Evolutionary conservation across 2,329 filamentous ascomycete species (phyloP).

Genomic region (Epichloe hybrida): DNA sequence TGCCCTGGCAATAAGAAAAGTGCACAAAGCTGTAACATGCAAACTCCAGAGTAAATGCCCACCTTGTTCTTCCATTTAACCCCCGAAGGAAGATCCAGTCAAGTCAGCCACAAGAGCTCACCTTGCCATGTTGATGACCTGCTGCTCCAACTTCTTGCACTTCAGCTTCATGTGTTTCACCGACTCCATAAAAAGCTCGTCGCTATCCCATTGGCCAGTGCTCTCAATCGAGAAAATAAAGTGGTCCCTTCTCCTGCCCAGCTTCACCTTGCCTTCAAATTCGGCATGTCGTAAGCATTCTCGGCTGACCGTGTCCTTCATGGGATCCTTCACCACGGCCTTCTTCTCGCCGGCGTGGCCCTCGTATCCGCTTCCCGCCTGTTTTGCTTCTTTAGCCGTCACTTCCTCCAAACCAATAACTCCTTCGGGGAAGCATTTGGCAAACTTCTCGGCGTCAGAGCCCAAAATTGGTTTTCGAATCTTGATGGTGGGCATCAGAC

Average conservation of each 20-base stretch:
- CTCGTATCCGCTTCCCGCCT: constrained; percentile 51
- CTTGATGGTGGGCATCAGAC: constrained; percentile 74
- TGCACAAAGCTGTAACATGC: constrained; percentile 4
- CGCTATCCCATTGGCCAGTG: constrained; percentile 87
- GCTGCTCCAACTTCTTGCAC: constrained; percentile 58
- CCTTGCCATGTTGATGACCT: constrained; percentile 51
- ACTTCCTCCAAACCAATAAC: constrained; percentile 73
- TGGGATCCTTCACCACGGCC: constrained; percentile 75
- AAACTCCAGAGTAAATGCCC: constrained; percentile 2
- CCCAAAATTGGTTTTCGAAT: constrained; percentile 78
- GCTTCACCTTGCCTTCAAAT: constrained; percentile 89
- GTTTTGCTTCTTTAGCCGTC: constrained; percentile 49
- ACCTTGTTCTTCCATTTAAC: not conserved
- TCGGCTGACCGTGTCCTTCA: constrained; percentile 89
- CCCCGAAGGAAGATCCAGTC: not conserved
- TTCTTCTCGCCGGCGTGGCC: constrained; percentile 68
- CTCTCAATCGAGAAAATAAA: constrained; percentile 97
- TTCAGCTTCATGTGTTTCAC: constrained; percentile 78
- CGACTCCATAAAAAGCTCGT: constrained; percentile 83
- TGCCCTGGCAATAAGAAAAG: constrained; percentile 5
- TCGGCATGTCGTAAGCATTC: constrained; percentile 86
- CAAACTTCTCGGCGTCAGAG: constrained; percentile 77
- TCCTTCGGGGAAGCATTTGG: constrained; percentile 74
- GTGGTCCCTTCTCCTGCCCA: constrained; percentile 82
- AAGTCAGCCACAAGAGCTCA: constrained; percentile 15